Percentiles rank a stretch among this genome's conserved stretches.
phyloP scores from a whole-genome alignment of 148 eudicot genomes.

The Amaranthus palmeri region DNA sequence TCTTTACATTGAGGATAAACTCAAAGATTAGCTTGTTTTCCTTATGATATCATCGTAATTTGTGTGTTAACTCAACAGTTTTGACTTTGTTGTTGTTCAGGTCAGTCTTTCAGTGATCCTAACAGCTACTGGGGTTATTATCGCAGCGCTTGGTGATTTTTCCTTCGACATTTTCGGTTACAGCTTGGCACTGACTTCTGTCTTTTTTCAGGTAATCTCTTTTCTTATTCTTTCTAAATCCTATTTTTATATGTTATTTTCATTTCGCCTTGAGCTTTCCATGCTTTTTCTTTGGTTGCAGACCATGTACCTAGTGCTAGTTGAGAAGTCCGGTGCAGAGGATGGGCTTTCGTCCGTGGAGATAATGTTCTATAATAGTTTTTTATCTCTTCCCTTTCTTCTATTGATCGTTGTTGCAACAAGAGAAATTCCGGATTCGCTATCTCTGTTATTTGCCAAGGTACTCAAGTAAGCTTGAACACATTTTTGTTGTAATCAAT shows the following conservation, averaged over 20 bases:
- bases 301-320: constrained; percentile 98
- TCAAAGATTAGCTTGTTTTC: background rate
- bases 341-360: constrained; percentile 94
- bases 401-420: constrained; percentile 71
- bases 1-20: constrained; percentile 3
- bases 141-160: constrained; percentile 96
- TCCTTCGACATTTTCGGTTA: constrained; percentile 90
- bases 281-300: constrained; percentile 30
- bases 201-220: constrained; percentile 72
- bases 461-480: constrained; percentile 8
- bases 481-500: background rate
- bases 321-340: constrained; percentile 94
- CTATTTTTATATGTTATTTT: constrained; percentile 1
- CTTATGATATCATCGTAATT: background rate
- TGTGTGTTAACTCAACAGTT: constrained; percentile 1
- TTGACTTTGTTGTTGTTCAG: constrained; percentile 27
- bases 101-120: constrained; percentile 79
- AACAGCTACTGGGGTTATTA: constrained; percentile 85
- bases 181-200: constrained; percentile 85
- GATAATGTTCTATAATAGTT: constrained; percentile 94
- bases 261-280: background rate
- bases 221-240: constrained; percentile 6
- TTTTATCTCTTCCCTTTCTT: constrained; percentile 82
- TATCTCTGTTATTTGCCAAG: constrained; percentile 66
- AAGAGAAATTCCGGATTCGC: constrained; percentile 76